Base-by-base conservation (phyloP, 805 yeast species). In the Isabelozyma pseudorhagii region DNA sequence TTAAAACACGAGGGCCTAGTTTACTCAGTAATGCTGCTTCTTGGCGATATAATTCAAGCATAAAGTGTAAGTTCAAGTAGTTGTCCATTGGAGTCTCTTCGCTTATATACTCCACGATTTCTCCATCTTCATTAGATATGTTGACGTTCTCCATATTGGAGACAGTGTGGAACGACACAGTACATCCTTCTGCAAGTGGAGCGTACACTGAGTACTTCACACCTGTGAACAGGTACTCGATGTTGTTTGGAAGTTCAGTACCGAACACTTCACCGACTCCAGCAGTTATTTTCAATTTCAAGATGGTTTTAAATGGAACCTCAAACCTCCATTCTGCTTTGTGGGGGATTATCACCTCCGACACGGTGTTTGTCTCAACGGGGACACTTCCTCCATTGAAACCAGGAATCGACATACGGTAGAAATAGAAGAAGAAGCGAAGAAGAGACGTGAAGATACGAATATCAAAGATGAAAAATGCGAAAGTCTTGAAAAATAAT, bases 261-360 rank as follows among this genome's bases (percentile, higher is more conserved):
- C 99, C 99, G 67, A 87, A 89, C 8, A 91, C 80, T 69, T 94
- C 99, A 1, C 89, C 97, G 2, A 84, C 77, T 3, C 99, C 99
- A 2, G 73, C 69, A 3, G 67, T 50, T 9, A 84, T 74, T 56
- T 73, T 80, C 42, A 87, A 60, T n/a, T 71, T 73, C 38, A 87
- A 61, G 15, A 69, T 68, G 14, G 80, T 72, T 42, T 75, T 76
- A 52, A 75, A 74, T 0, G 78, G 82, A 4, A 87, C 80, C 61
- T 88, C 94, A 54, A 87, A 78, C 47, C 96, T 72, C 94, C 96
- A 87, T 68, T 89, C 96, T 27, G 81, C 71, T n/a, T 62, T 60
- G 9, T 59, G 66, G 1, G 70, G 64, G n/a, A 74, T 56, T 10
- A 52, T 56, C 14, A 72, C 54, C 29, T 60, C 62, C 14, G 50